These are phyloP conservation scores for Ceratocystiopsis sp. DNA, from an alignment of 2,329 filamentous ascomycete species.

Conservation along the genomic window DNA sequence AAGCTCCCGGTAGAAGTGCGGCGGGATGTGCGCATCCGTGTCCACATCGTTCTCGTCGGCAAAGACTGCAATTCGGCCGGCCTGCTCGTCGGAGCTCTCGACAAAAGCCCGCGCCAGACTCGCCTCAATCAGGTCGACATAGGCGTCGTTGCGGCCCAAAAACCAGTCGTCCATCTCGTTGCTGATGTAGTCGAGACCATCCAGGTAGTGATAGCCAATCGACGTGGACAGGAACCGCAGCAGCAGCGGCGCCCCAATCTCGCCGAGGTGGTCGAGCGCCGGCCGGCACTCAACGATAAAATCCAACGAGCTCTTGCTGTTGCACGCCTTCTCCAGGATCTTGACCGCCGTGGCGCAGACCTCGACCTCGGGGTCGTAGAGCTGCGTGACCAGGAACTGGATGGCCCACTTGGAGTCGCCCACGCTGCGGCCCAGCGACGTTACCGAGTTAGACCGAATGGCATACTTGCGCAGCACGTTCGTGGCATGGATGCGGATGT, in stretches of 20 bases:
- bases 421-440: conserved; percentile 22
- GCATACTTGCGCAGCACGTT: conserved; percentile 78
- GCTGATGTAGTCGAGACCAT: conserved; percentile 94
- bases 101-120: conserved; percentile 51
- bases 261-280: conserved; percentile 83
- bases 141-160: conserved; percentile 87
- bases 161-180: conserved; percentile 99
- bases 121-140: conserved; percentile 89
- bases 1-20: conserved; percentile 92
- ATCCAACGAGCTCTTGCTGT: conserved; percentile 76
- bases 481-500: conserved; percentile 81
- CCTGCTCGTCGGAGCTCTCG: conserved; percentile 40
- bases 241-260: conserved; percentile 86
- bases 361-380: conserved; percentile 94
- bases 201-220: conserved; percentile 92
- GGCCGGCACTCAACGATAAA: conserved; percentile 95
- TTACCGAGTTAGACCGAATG: conserved; percentile 22
- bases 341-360: conserved; percentile 94
- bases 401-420: conserved; percentile 89
- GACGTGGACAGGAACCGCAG: conserved; percentile 89
- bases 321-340: conserved; percentile 93
- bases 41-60: conserved; percentile 38
- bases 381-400: conserved; percentile 85
- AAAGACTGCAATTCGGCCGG: conserved; percentile 38
- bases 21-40: conserved; percentile 56